Conservation (phyloP, 495 filamentous ascomycete genomes). For the Jackrogersella multiformis region DNA sequence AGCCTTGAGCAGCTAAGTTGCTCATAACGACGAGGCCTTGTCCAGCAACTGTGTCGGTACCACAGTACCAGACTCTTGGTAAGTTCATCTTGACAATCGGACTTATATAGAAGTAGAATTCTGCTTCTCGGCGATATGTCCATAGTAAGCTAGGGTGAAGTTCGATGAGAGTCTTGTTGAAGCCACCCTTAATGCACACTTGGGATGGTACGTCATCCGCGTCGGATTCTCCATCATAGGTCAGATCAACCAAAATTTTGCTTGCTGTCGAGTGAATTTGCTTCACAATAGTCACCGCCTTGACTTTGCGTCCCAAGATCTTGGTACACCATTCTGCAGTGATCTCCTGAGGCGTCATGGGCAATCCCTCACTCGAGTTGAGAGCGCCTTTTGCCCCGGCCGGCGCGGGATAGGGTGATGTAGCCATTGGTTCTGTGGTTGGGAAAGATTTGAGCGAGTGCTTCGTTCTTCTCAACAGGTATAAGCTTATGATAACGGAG, state of each 20-base stretch:
- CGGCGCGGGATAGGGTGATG: slow-evolving; percentile 3
- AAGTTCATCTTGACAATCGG: slow-evolving; percentile 18
- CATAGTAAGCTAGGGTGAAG: slow-evolving; percentile 1
- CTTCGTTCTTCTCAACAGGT: background rate
- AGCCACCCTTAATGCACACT: slow-evolving; percentile 18
- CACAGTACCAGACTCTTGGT: slow-evolving; percentile 15
- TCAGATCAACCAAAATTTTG: slow-evolving; percentile 17
- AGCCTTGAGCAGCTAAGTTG: slow-evolving; percentile 3
- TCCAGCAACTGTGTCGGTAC: slow-evolving; percentile 1
- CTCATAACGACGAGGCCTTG: slow-evolving; percentile 18
- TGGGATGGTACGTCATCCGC: background rate
- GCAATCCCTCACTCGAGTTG: slow-evolving; percentile 7
- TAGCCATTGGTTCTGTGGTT: background rate
- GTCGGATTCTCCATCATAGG: slow-evolving; percentile 5
- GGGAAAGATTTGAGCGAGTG: background rate
- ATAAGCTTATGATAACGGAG: too few species aligned
- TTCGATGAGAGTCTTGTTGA: slow-evolving; percentile 9
- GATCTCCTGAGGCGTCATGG: slow-evolving; percentile 12
- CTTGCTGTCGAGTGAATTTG: slow-evolving; percentile 22
- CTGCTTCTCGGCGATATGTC: slow-evolving; percentile 24
- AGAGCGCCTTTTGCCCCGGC: slow-evolving; percentile 1
- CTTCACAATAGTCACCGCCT: slow-evolving; percentile 6
- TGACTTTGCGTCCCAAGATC: slow-evolving; percentile 7
- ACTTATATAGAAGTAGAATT: slow-evolving; percentile 10
- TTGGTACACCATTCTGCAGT: slow-evolving; percentile 20